Evolutionary conservation across 1,139 yeast genomes (phyloP), one percentile per base, ranked within the genome.

Genomic region (Yamadazyma membranifaciens): DNA sequence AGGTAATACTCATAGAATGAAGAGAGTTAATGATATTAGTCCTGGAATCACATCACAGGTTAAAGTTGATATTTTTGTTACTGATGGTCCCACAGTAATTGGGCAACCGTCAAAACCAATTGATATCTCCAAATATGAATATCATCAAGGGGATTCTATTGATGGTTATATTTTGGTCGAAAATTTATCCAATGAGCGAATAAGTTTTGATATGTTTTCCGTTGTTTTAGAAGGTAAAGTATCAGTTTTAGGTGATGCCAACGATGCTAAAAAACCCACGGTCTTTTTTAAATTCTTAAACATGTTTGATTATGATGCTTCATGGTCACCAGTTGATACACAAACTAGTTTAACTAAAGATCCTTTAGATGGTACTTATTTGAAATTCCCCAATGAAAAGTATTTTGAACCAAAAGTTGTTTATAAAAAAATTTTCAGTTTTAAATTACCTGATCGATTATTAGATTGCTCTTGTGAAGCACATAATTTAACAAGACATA

Each of bases 121-220:
- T n/a, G 54, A 55, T 32, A 58, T 63, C 38, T 47, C 33, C 46
- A 40, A 39, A 11, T 45, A 49, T 17, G 81, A 76, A 48, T 79
- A 69, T 48, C 73, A 73, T 10, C 75, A 79, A 9, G 82, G 83
- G 15, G 84, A 80, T 50, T 55, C 65, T 10, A 63, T 81, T n/a
- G 67, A 73, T 47, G 87, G 87, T 0, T 75, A 69, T 50, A 65
- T 78, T 25, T 59, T 67, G 2, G 59, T 80, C 11, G 59, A 65
- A 31, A 81, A 80, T 53, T 59, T 54, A 11, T 60, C 80, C 0
- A 31, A 56, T 1, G 52, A 60, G 11, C 63, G 67, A 0, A 55
- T 80, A 3, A 72, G 72, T 9, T 81, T 79, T 49, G 81, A 79
- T 47, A 76, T 76, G 77, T 70, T 80, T 49, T 67, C 75, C 37